Conservation (phyloP, 495 filamentous ascomycete species). For the Aspergillus nanangensis region DNA sequence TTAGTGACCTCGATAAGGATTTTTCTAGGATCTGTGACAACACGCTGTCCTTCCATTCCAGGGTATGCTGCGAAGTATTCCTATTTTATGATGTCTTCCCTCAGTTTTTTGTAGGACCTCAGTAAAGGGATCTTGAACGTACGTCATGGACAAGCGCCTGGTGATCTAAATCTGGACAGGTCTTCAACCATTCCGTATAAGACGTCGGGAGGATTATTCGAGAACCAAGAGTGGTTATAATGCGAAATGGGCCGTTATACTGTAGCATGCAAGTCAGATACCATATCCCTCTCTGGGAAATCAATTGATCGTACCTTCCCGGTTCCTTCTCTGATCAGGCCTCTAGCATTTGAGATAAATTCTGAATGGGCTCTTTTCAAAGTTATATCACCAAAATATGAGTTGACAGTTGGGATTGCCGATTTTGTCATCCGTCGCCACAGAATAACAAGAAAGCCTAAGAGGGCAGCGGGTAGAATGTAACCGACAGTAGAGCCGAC, state of each 20-base stretch:
- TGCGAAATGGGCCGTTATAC: conserved; percentile 12
- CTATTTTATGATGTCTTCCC: neutral
- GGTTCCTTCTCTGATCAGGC: neutral
- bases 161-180: conserved; percentile 9
- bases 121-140: neutral
- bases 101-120: neutral
- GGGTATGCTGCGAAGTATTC: conserved; percentile 10
- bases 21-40: conserved; percentile 3
- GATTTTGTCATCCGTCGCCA: too few relatives aligned
- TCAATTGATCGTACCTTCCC: neutral
- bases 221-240: conserved; percentile 6
- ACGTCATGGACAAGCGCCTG: conserved; percentile 7
- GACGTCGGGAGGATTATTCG: conserved; percentile 10
- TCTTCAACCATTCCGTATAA: conserved; percentile 10
- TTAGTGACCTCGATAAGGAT: conserved; percentile 7
- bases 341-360: conserved; percentile 1
- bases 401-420: conserved; percentile 6
- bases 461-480: too few relatives aligned
- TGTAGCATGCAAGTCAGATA: neutral
- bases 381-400: conserved; percentile 3
- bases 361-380: neutral
- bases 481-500: too few relatives aligned
- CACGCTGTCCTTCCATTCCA: conserved; percentile 8
- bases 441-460: too few relatives aligned
- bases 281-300: neutral